Evolutionary conservation across 345 rosid species (phyloP).

Genomic region (Acer yangbiense): DNA sequence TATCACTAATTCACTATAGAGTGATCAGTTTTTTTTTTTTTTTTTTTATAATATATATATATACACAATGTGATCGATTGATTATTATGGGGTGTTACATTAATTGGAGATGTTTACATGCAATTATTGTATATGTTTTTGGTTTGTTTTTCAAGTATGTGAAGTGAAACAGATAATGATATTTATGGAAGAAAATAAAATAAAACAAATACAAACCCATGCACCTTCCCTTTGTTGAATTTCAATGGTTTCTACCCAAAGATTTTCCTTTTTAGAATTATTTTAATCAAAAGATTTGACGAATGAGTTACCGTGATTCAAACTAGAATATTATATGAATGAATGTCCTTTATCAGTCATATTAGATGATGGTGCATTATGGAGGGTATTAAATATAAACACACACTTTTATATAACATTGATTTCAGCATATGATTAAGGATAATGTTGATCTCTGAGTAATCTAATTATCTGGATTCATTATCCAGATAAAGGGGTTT

Average conservation of each 20-base stretch:
- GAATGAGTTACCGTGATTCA: too few relatives aligned
- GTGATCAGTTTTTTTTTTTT: too few relatives aligned
- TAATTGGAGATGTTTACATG: not conserved
- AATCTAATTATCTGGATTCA: not conserved
- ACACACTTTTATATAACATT: too few relatives aligned
- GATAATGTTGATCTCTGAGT: not conserved
- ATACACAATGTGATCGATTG: too few relatives aligned
- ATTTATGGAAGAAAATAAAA: not conserved
- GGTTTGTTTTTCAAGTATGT: not conserved
- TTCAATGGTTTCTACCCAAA: not conserved
- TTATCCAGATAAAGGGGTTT: not conserved
- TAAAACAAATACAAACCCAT: not conserved
- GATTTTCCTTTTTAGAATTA: not conserved
- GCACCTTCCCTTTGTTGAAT: too few relatives aligned
- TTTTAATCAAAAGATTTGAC: too few relatives aligned
- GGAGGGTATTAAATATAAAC: too few relatives aligned
- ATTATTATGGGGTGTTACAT: not conserved
- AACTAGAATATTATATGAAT: too few relatives aligned
- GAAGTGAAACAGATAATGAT: not conserved
- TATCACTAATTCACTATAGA: not conserved
- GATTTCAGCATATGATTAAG: not conserved
- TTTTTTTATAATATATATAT: too few relatives aligned
- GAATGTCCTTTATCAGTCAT: too few relatives aligned
- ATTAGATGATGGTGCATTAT: too few relatives aligned
- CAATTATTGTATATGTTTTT: not conserved